Conservation (phyloP, 2,329 filamentous ascomycete species). For the Xylaria sp. region DNA sequence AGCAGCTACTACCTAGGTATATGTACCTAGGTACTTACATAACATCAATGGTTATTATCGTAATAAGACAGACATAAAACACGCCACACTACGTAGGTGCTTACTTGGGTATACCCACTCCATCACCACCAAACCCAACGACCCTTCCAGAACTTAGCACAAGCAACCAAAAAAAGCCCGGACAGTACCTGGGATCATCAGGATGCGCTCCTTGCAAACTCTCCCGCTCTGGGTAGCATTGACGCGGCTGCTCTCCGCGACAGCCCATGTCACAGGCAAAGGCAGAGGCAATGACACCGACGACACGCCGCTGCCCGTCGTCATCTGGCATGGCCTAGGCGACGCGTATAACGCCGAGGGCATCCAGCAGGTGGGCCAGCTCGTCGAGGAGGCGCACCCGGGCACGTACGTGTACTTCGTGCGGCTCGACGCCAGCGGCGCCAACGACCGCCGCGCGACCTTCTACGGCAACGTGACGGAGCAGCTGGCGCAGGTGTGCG, state of each 20-base stretch:
- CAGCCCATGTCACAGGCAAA: constrained; percentile 26
- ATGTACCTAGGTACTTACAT: too few species aligned
- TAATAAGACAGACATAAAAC: too few species aligned
- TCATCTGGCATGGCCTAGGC: constrained; percentile 91
- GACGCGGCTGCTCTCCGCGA: constrained; percentile 38
- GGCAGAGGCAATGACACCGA: constrained; percentile 55
- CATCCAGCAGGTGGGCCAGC: constrained; percentile 74
- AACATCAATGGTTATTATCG: too few species aligned
- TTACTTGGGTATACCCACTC: too few species aligned
- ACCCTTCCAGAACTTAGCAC: not conserved
- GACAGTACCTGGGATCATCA: not conserved
- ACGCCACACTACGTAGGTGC: too few species aligned
- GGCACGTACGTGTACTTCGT: constrained; percentile 88
- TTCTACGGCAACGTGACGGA: constrained; percentile 91
- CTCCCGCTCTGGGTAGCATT: constrained; percentile 33
- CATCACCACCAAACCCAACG: too few species aligned
- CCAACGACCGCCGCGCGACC: constrained; percentile 80
- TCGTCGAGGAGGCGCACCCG: constrained; percentile 79
- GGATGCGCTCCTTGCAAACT: constrained; percentile 33
- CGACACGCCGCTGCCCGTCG: constrained; percentile 82
- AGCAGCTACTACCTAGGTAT: too few species aligned
- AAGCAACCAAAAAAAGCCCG: not conserved
- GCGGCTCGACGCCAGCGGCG: constrained; percentile 72
- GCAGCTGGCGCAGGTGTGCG: constrained; percentile 82
- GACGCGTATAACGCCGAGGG: constrained; percentile 83